Base-by-base conservation (phyloP, 495 filamentous ascomycete genomes). In the Immersiella caudata region DNA sequence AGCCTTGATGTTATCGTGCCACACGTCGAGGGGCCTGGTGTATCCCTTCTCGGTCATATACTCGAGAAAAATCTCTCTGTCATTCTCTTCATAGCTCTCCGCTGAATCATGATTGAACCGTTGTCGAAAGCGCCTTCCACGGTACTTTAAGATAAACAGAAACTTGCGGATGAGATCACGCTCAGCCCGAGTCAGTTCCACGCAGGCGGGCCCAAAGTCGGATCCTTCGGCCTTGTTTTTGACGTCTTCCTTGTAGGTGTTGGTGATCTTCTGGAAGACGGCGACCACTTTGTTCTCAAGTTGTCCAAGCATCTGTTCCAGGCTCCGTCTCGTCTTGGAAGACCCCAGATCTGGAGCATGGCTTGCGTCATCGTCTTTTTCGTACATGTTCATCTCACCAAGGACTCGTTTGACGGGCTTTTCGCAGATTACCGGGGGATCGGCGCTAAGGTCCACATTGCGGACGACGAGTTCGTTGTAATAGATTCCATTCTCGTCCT, bases 131-230 rank as follows among this genome's bases (percentile, higher is more conserved):
- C 29, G 40, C 0, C 49, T 50, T 50, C 68, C 70, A 21, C 85
- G 80, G 64, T 84, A 86, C 59, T 80, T 82, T 75, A 87, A 80
- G 20, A 87, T 74, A 72, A 85, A 86, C 18, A 86, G 73, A 64
- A 87, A 86, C 60, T 83, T 86, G 65, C 84, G 80, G 24, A 86
- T 62, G 6, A 69, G 24, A 65, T 85, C 71, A 56, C 72, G 72
- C 52, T 86, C 79, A 6, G 51, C 50, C 4, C 83, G 78, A 9
- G 71, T 74, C 11, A 86, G 65, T 71, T 33, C 36, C 21, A 65
- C 50, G 27, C 6, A 8, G 8, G 59, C 18, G 12, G 24, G 14
- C 16, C 21, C 52, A 25, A 21, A 36, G 50, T 64, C 62, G 14
- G n/a, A 6, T 76, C 61, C 0, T 71, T 67, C 16, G 20, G n/a